Percentiles rank a stretch among this genome's conserved stretches.
Evolutionary conservation across 1,284 basidiomycete species (phyloP).

Genomic region (Entoloma clypeatum): DNA sequence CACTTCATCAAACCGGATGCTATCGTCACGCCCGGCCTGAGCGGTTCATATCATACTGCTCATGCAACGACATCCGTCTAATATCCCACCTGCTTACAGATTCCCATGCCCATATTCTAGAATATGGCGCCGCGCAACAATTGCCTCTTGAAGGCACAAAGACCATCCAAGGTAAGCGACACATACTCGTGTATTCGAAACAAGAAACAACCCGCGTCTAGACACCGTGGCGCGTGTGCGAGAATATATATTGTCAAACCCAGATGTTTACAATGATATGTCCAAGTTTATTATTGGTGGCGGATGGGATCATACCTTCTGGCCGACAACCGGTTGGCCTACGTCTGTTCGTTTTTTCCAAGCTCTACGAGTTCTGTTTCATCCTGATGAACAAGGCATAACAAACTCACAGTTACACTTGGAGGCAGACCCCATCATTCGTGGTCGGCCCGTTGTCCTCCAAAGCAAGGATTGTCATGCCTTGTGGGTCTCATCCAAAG

Average conservation of each 20-base stretch:
- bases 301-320: conserved; percentile 91
- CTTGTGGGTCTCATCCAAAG: conserved; percentile 73
- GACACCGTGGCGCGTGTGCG: conserved; percentile 66
- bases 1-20: conserved; percentile 51
- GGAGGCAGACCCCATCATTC: conserved; percentile 64
- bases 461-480: conserved; percentile 89
- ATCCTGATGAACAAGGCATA: neutral
- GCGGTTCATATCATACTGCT: conserved; percentile 40
- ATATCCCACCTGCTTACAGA: conserved; percentile 41
- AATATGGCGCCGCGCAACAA: conserved; percentile 66
- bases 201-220: conserved; percentile 23
- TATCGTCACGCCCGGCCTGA: conserved; percentile 64
- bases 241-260: conserved; percentile 58
- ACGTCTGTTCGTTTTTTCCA: conserved; percentile 49
- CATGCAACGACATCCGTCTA: neutral
- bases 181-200: conserved; percentile 4
- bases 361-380: neutral
- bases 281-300: conserved; percentile 74
- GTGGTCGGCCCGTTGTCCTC: conserved; percentile 67
- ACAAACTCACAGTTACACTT: conserved; percentile 57
- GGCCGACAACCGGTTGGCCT: conserved; percentile 67
- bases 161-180: conserved; percentile 47
- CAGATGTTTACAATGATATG: conserved; percentile 49
- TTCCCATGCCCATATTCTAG: conserved; percentile 77
- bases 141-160: conserved; percentile 64